These are phyloP conservation scores for Cynanchum wilfordii DNA, from an alignment of 257 asterid species.

Conservation along the genomic window DNA sequence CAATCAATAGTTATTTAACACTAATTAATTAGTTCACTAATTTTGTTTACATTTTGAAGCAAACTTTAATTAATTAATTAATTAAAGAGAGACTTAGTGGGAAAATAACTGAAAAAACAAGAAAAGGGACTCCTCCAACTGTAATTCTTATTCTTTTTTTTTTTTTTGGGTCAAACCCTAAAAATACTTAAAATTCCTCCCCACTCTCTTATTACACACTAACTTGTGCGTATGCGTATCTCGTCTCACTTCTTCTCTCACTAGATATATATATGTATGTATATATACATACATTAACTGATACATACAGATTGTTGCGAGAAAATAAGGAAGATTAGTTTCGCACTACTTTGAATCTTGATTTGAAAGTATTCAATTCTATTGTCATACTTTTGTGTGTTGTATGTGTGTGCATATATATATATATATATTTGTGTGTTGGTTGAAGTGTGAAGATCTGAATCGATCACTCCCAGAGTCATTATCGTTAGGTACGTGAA, in stretches of 20 bases:
- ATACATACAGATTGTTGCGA: neutral
- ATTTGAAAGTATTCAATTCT: neutral
- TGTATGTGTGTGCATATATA: neutral
- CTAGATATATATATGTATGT: neutral
- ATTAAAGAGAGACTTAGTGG: neutral
- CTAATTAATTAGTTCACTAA: neutral
- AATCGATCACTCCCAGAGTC: neutral
- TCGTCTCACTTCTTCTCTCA: neutral
- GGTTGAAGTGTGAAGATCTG: slow-evolving; percentile 8
- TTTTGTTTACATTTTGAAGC: neutral
- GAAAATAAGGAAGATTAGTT: neutral
- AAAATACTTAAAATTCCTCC: slow-evolving; percentile 3
- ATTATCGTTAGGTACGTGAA: neutral
- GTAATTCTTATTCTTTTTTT: neutral
- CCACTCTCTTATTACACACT: neutral
- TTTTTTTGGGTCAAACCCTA: slow-evolving; percentile 2
- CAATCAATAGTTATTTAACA: too few relatives aligned
- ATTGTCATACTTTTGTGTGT: neutral
- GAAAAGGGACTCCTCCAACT: slow-evolving; percentile 11
- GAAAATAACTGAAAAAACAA: neutral
- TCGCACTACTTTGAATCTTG: neutral
- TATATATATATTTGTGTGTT: neutral
- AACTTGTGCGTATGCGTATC: too few relatives aligned
- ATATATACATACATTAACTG: neutral
- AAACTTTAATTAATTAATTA: neutral